These are phyloP conservation scores for Leishmania arabica DNA, from an alignment of 208 protist genomes.

Conservation along the genomic window DNA sequence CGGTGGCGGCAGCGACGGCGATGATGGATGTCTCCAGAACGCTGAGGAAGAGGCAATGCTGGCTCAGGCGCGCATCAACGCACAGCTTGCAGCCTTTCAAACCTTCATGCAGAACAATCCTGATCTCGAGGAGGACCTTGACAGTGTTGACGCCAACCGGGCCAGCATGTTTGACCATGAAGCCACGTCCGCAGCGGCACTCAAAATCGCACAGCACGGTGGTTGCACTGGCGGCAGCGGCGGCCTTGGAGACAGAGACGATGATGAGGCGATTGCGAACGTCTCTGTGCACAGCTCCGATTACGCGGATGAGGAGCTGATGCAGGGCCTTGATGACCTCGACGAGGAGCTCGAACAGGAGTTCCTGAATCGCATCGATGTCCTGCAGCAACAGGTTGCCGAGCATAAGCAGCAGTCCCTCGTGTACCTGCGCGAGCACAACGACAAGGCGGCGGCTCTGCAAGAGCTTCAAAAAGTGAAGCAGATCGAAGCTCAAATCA, in stretches of 20 bases:
- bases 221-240: not conserved
- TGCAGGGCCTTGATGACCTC: slow-evolving; percentile 40
- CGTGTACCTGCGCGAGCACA: slow-evolving; percentile 16
- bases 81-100: slow-evolving; percentile 30
- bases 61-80: slow-evolving; percentile 17
- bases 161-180: slow-evolving; percentile 9
- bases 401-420: slow-evolving; percentile 30
- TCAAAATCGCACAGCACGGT: not conserved
- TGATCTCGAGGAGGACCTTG: slow-evolving; percentile 18
- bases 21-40: slow-evolving; percentile 6
- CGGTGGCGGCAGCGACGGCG: slow-evolving; percentile 1
- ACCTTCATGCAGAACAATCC: slow-evolving; percentile 20
- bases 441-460: slow-evolving; percentile 33
- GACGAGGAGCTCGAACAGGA: slow-evolving; percentile 47
- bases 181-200: not conserved
- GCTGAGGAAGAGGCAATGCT: slow-evolving; percentile 19
- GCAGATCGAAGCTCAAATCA: slow-evolving; percentile 29
- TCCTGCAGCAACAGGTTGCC: slow-evolving; percentile 22
- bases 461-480: slow-evolving; percentile 32
- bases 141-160: not conserved
- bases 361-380: slow-evolving; percentile 26
- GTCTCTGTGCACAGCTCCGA: slow-evolving; percentile 50
- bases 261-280: slow-evolving; percentile 30
- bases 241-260: slow-evolving; percentile 1
- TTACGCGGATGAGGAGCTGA: slow-evolving; percentile 36